Evolutionary conservation across 2,329 filamentous ascomycete genomes (phyloP).

Genomic region (Aspergillus sp.): DNA sequence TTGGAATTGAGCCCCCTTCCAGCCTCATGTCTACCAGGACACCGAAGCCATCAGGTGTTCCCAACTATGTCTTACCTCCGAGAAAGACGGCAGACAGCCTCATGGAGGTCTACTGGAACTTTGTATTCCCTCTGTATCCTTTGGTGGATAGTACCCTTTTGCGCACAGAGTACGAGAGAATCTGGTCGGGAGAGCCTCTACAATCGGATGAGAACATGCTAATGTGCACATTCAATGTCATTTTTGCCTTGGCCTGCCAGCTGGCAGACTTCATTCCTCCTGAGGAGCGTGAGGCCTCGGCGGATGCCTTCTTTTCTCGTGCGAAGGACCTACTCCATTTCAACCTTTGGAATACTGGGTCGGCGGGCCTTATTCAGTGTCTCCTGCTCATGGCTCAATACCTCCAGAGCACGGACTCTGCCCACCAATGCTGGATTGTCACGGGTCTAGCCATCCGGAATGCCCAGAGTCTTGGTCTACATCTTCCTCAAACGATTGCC

Average conservation of each 20-base stretch:
- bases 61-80: constrained; percentile 44
- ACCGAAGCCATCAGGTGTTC: constrained; percentile 5
- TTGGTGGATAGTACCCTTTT: constrained; percentile 42
- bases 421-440: constrained; percentile 51
- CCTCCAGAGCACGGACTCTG: constrained; percentile 48
- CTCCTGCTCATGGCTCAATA: constrained; percentile 50
- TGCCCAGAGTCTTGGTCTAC: constrained; percentile 48
- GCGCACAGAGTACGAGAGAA: constrained; percentile 37
- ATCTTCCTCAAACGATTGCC: constrained; percentile 40
- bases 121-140: constrained; percentile 48
- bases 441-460: constrained; percentile 47
- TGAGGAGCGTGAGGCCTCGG: constrained; percentile 40
- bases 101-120: constrained; percentile 47
- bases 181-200: constrained; percentile 40
- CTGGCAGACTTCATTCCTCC: constrained; percentile 41
- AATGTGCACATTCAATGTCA: constrained; percentile 46
- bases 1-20: constrained; percentile 9
- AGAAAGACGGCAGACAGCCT: constrained; percentile 46
- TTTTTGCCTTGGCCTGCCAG: constrained; percentile 48
- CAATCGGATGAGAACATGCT: constrained; percentile 43
- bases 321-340: constrained; percentile 45
- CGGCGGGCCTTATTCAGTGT: constrained; percentile 46
- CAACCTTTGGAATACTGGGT: constrained; percentile 44
- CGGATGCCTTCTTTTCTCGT: constrained; percentile 42
- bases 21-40: constrained; percentile 21